Evolutionary conservation across 148 eudicot species (phyloP).

Genomic region (Persicaria tinctoria): DNA sequence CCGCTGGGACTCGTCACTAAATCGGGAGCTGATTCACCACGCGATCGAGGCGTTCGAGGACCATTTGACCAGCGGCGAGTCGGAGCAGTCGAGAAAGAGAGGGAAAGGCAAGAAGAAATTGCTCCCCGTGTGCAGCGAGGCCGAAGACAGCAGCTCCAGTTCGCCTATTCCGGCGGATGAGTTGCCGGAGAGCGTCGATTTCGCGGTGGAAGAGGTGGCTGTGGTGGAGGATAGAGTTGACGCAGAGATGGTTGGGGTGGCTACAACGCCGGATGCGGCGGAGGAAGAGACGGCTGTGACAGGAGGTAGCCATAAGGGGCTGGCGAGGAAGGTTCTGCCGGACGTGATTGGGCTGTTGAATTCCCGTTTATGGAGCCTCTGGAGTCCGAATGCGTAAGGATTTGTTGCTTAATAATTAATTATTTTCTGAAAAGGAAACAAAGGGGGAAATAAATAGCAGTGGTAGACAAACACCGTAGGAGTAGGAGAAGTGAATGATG

Average conservation of each 20-base stretch:
- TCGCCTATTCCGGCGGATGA: not conserved
- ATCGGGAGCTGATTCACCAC: conserved; percentile 60
- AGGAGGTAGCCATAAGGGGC: conserved; percentile 35
- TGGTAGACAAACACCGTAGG: too few species aligned
- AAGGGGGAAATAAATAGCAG: too few species aligned
- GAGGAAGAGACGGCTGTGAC: conserved; percentile 1
- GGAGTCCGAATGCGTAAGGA: conserved; percentile 51
- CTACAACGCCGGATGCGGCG: not conserved
- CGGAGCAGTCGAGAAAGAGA: conserved; percentile 4
- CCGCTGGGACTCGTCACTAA: conserved; percentile 59
- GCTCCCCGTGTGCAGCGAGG: not conserved
- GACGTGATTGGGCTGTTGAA: conserved; percentile 66
- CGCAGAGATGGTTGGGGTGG: not conserved
- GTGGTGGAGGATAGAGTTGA: not conserved
- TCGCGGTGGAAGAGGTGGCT: not conserved
- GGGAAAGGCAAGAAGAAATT: conserved; percentile 19
- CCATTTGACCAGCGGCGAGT: conserved; percentile 25
- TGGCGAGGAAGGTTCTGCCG: conserved; percentile 73
- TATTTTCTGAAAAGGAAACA: not conserved
- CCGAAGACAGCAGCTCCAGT: conserved; percentile 10
- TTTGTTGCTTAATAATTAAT: not conserved
- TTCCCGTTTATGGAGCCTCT: conserved; percentile 78
- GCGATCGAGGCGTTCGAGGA: conserved; percentile 77
- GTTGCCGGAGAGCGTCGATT: not conserved
- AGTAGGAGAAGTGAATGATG: too few species aligned